A percentile compares a stretch with the other conserved stretches of the same genome.
Conservation (phyloP, 1,284 basidiomycete species). For the Abortiporus biennis region DNA sequence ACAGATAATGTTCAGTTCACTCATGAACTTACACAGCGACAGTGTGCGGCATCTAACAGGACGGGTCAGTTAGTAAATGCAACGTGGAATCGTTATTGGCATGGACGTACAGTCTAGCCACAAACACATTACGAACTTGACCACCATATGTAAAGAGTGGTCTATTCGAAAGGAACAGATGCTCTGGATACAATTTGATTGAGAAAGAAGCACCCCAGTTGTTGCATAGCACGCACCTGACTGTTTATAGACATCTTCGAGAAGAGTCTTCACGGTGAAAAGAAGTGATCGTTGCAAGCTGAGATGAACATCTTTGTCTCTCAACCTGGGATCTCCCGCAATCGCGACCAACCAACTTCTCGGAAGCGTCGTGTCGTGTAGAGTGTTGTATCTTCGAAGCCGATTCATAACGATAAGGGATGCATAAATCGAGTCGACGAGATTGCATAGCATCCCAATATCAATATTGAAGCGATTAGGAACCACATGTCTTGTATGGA, state of each 20-base stretch:
- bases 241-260: conserved; percentile 28
- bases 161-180: conserved; percentile 26
- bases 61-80: conserved; percentile 1
- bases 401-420: conserved; percentile 29
- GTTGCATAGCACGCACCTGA: conserved; percentile 14
- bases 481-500: conserved; percentile 33
- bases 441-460: conserved; percentile 37
- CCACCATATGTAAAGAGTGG: conserved; percentile 13
- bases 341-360: conserved; percentile 37
- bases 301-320: background rate
- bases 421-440: conserved; percentile 36
- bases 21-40: conserved; percentile 29
- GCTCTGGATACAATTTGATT: conserved; percentile 12
- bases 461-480: conserved; percentile 27
- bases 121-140: conserved; percentile 28
- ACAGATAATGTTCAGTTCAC: background rate
- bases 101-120: conserved; percentile 34
- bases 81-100: background rate
- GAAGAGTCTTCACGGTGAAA: conserved; percentile 18
- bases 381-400: conserved; percentile 13
- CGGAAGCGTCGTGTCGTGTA: conserved; percentile 41
- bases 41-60: conserved; percentile 29
- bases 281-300: conserved; percentile 9
- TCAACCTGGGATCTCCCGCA: too few relatives aligned
- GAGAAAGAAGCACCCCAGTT: background rate